Base-by-base conservation (phyloP, 2,329 filamentous ascomycete genomes). In the Myriosclerotinia curreyana region DNA sequence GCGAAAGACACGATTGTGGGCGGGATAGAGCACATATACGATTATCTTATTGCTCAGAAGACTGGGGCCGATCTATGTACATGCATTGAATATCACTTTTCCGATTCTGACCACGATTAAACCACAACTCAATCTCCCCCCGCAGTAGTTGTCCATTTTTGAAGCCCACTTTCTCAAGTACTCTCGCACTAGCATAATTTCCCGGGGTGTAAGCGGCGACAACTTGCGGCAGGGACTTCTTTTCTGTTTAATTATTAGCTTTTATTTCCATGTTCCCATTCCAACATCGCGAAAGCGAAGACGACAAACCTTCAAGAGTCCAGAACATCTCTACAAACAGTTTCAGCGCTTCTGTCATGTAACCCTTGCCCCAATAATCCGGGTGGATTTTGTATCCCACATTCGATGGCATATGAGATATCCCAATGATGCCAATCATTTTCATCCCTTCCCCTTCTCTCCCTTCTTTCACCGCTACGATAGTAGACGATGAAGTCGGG, bases 151-250 rank as follows among this genome's bases (percentile, higher is more conserved):
- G 53, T 1, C 60, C 65, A 34, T 67, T 68, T 20, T 49, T 38
- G 46, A 71, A 71, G 2, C 70, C 68, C 9, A 58, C 51, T 55
- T 70, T 70, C 53, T 65, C 36, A 12, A 71, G 54, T 12, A 71
- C 66, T 49, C 65, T 65, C 11, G 60, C 52, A 56, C 69, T 72
- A 17, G 67, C 64, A 9, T 52, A 15, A 51, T 72, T 71, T 11
- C 67, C 67, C 0, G 69, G 65, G 49, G 69, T 69, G 2, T 59
- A 60, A 20, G 55, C 56, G 14, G 60, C 62, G 6, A 49, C 11
- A 4, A 66, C 5, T 28, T 15, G 22, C 3, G 40, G 5, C 9
- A 49, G 28, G 6, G 40, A 49, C 15, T 15, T 42, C 40, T 53
- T 51, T 42, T 51, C 61, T 66, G 25, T 34, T 20, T 6, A 9